phyloP scores from a whole-genome alignment of 164 flowering plant species.

The Annona squamosa region DNA sequence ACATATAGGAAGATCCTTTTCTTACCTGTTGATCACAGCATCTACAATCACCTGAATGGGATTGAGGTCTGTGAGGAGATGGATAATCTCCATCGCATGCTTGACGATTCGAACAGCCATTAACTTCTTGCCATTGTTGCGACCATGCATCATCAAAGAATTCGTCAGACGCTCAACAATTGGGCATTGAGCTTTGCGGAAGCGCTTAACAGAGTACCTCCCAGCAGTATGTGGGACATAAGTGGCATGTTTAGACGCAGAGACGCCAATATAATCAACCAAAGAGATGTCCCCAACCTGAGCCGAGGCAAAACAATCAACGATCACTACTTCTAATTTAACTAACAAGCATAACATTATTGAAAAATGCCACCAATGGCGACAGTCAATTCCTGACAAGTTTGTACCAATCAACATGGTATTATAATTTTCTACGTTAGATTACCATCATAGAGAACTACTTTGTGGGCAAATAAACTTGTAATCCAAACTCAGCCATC shows the following conservation, averaged over 20 bases:
- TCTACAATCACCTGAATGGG: conserved; percentile 34
- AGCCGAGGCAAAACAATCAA: neutral
- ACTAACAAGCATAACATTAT: neutral
- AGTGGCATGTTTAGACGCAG: conserved; percentile 24
- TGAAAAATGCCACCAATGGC: neutral
- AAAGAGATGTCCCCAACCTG: conserved; percentile 26
- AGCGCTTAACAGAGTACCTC: conserved; percentile 24
- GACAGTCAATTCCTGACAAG: neutral
- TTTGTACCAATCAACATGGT: neutral
- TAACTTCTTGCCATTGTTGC: conserved; percentile 33
- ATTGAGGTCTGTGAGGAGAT: conserved; percentile 27
- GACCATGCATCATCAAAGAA: conserved; percentile 35
- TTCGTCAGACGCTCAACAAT: conserved; percentile 32
- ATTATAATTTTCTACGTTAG: too few relatives aligned
- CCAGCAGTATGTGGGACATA: conserved; percentile 30
- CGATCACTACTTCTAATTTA: neutral
- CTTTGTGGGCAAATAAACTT: too few relatives aligned
- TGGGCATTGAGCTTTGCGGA: conserved; percentile 31
- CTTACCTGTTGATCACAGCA: conserved; percentile 35
- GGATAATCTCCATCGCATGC: conserved; percentile 35
- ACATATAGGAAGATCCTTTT: neutral
- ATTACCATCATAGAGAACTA: too few relatives aligned
- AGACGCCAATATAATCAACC: conserved; percentile 22
- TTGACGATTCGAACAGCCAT: conserved; percentile 32
- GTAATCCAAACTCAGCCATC: too few relatives aligned